Percentiles rank a stretch among this genome's conserved stretches.
phyloP scores from a whole-genome alignment of 768 basidiomycete genomes.

The Mycena indigotica region DNA sequence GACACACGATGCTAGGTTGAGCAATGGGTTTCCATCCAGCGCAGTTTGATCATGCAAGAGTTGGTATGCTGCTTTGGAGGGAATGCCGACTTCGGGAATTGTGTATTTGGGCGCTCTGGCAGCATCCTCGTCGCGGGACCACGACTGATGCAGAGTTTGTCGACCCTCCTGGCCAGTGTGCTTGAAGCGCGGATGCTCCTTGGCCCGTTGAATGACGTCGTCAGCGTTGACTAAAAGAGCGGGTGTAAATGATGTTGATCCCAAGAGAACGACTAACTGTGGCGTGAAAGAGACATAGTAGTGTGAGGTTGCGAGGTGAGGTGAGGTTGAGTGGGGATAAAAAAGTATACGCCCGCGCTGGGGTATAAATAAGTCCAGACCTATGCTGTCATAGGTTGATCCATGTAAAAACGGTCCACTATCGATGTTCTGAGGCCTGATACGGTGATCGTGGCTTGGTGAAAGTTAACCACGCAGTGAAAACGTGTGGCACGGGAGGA shows the following conservation, averaged over 20 bases:
- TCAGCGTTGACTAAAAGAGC: conserved; percentile 47
- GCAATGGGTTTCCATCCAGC: conserved; percentile 57
- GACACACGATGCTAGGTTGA: conserved; percentile 68
- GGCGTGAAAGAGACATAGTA: conserved; percentile 41
- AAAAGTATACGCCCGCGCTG: too few species aligned
- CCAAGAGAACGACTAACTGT: conserved; percentile 31
- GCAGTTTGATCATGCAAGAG: conserved; percentile 58
- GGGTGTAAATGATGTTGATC: neutral
- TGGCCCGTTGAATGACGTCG: conserved; percentile 44
- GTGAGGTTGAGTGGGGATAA: too few species aligned
- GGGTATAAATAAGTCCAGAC: conserved; percentile 1
- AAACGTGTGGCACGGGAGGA: too few species aligned
- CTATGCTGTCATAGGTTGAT: neutral
- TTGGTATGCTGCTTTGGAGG: conserved; percentile 49
- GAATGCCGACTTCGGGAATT: conserved; percentile 46
- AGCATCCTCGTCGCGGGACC: conserved; percentile 44
- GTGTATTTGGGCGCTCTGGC: conserved; percentile 46
- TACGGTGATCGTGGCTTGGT: neutral
- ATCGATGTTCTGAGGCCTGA: neutral
- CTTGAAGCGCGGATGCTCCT: conserved; percentile 43
- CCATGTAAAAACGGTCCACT: neutral
- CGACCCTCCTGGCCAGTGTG: conserved; percentile 32
- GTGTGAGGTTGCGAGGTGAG: neutral
- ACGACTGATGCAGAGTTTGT: conserved; percentile 34
- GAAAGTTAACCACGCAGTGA: neutral